Conservation (phyloP, 345 rosid species). For the Isatis tinctoria region DNA sequence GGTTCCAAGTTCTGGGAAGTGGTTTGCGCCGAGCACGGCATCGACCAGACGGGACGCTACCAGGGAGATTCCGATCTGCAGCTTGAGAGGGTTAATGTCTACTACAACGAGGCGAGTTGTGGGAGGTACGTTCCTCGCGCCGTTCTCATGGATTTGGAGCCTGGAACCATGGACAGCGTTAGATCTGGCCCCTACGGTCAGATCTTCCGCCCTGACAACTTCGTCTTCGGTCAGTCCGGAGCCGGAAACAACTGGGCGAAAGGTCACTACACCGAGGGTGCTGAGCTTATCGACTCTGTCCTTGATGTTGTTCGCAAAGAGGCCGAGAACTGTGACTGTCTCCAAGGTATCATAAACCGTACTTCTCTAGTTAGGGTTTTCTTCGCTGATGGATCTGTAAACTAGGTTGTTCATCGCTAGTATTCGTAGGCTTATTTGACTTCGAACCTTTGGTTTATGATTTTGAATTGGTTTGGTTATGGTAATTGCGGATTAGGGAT, state of each 20-base stretch:
- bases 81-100: constrained; percentile 54
- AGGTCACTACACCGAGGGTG: constrained; percentile 65
- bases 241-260: constrained; percentile 66
- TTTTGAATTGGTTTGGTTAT: background rate
- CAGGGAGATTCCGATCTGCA: constrained; percentile 48
- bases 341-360: constrained; percentile 38
- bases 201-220: constrained; percentile 60
- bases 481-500: background rate
- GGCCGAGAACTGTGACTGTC: constrained; percentile 65
- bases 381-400: background rate
- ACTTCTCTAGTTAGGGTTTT: background rate
- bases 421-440: background rate
- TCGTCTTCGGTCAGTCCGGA: constrained; percentile 55
- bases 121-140: constrained; percentile 63
- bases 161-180: constrained; percentile 60
- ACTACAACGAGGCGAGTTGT: constrained; percentile 64
- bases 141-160: constrained; percentile 60
- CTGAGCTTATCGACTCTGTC: constrained; percentile 58
- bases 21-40: constrained; percentile 53
- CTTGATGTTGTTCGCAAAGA: constrained; percentile 61
- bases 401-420: background rate
- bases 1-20: constrained; percentile 72
- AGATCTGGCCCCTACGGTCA: constrained; percentile 57
- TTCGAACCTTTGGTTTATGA: background rate
- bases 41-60: constrained; percentile 52